Evolutionary conservation across 768 basidiomycete species (phyloP), one percentile per base, ranked within the genome.

Genomic region (Russula sp.): DNA sequence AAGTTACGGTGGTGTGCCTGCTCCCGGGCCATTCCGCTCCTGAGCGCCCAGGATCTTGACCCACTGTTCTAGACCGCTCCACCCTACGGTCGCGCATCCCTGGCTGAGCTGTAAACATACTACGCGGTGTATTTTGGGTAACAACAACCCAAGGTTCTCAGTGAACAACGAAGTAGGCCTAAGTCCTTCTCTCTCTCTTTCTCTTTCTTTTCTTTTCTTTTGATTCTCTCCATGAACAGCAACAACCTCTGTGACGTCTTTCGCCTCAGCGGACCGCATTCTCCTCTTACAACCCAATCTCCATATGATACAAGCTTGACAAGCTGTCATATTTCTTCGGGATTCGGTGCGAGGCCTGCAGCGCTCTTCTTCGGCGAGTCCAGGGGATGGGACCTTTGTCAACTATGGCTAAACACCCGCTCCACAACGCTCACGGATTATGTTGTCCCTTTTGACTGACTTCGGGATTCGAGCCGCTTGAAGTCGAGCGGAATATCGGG

Each of bases 271-370:
- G 49, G 49, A 28, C 49, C 49, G 49, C 49, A 26, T 50, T 50
- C 49, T 10, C 24, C 26, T 50, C 14, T 50, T 13, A 7, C 26
- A 28, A 2, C 26, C 8, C 49, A 16, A 50, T 16, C 26, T 50
- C 49, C 24, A 28, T 50, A 50, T 28, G 26, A 50, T 50, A 50
- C 49, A 50, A 50, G 26, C 49, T 18, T 50, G 49, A n/a, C 49
- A 28, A 6, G 26, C 14, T 28, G 49, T 28, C 49, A 50, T 13
- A 50, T 26, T 50, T 50, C 5, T 28, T 50, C 49, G 49, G 49
- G 22, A 26, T 28, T 50, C 49, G 49, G 49, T 50, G 26, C 49
- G 49, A 50, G 10, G 5, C 14, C 7, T 50, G 49, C 49, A 28
- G 26, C 16, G 7, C 24, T 18, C 7, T 16, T 50, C 24, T 50